These are phyloP conservation scores for Aspergillus quadricinctus DNA, from an alignment of 2,329 filamentous ascomycete genomes.

Conservation along the genomic window DNA sequence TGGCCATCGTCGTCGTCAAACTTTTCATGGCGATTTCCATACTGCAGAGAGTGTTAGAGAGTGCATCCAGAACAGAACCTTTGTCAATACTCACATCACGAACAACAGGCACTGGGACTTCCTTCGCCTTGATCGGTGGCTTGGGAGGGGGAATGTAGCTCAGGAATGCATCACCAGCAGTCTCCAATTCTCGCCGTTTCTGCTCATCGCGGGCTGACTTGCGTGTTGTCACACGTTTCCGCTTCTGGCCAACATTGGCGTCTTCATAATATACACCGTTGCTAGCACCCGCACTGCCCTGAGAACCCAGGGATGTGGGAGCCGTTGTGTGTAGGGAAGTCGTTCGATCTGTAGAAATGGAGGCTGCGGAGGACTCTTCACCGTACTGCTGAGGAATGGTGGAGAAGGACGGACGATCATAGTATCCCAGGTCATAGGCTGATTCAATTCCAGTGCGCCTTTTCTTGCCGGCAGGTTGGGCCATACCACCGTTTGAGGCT, in stretches of 20 bases:
- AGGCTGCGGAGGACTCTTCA: conserved; percentile 63
- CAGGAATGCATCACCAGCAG: conserved; percentile 64
- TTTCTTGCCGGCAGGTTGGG: conserved; percentile 60
- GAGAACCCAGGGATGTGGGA: conserved; percentile 76
- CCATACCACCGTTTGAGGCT: conserved; percentile 24
- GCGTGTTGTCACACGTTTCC: conserved; percentile 72
- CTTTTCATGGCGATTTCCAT: conserved; percentile 57
- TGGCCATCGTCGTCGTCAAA: conserved; percentile 96
- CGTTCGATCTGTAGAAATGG: conserved; percentile 76
- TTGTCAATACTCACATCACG: conserved; percentile 49
- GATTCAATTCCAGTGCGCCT: conserved; percentile 62
- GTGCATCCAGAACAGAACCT: background rate
- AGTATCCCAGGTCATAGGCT: conserved; percentile 67
- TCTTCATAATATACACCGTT: conserved; percentile 63
- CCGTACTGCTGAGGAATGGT: conserved; percentile 68
- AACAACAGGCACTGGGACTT: conserved; percentile 62
- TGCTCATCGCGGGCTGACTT: conserved; percentile 79
- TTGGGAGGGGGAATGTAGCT: conserved; percentile 83
- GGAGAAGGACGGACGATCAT: conserved; percentile 66
- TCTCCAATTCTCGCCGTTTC: conserved; percentile 70
- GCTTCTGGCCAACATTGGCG: conserved; percentile 73
- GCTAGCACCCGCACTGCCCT: conserved; percentile 47
- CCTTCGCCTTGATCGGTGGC: conserved; percentile 83
- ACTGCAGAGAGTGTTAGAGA: conserved; percentile 30
- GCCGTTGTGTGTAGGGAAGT: conserved; percentile 83